Evolutionary conservation across 225 moss, liverwort and hornwort genomes (phyloP), one percentile per base, ranked within the genome.

Genomic region (Marchantia paleacea): DNA sequence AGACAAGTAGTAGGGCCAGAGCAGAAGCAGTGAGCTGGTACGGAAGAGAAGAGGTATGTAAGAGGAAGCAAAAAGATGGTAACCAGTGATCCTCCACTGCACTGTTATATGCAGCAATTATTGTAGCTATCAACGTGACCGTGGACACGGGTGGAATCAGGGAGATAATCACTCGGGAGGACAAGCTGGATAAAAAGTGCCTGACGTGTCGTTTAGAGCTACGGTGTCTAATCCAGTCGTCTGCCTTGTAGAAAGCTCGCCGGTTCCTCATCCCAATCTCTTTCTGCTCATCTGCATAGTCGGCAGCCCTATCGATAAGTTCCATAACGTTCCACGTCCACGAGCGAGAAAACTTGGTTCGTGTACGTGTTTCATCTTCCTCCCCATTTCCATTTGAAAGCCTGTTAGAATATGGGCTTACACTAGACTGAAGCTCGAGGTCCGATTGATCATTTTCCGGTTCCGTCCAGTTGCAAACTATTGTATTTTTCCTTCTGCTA

Each of bases 21-120:
- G 92, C 93, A 48, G 93, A 93, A 69, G 93, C 92, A 58, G 92
- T 93, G 74, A 96, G 90, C 81, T 92, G 87, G 82, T 91, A 91
- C 20, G 95, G 91, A 70, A 92, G 83, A 60, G 93, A 87, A 29
- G 95, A 93, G 30, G 69, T 83, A 74, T 92, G 92, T 80, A 92
- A 75, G 31, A 93, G 52, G 39, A 89, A 91, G 57, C 90, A 83
- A 65, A 85, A 88, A 58, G 92, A 89, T 39, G 92, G 89, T 55
- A 94, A 81, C 39, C 83, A 64, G 19, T 85, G 89, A 12, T 77
- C 79, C 51, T 85, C 18, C 24, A 92, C 87, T 15, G 87, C 24
- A 26, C 80, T 84, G 52, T 96, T 92, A 83, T 89, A 96, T 0
- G 82, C 7, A 24, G 90, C 91, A 68, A 96, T 84, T 22, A 72